These are phyloP conservation scores for Ophiobolus disseminans DNA, from an alignment of 2,329 filamentous ascomycete genomes.

Conservation along the genomic window DNA sequence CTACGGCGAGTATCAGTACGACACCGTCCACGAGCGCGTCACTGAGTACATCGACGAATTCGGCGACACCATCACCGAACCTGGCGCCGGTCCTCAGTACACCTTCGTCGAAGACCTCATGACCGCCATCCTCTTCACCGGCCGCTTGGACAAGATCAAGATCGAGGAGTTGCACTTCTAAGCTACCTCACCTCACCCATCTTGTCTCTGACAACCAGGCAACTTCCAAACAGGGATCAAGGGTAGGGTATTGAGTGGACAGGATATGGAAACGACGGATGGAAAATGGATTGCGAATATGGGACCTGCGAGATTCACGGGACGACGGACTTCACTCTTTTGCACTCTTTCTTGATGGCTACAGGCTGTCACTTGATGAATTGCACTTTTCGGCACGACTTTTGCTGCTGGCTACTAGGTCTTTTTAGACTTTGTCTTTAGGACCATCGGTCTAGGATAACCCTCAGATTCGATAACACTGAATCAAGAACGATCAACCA, in stretches of 20 bases:
- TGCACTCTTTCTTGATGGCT: too few species aligned
- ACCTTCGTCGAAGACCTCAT: slow-evolving; percentile 21
- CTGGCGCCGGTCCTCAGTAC: slow-evolving; percentile 19
- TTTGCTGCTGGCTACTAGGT: background rate
- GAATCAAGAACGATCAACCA: too few species aligned
- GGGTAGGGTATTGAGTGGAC: too few species aligned
- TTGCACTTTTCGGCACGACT: too few species aligned
- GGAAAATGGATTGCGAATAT: too few species aligned
- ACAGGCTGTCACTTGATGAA: background rate
- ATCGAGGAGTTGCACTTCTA: background rate
- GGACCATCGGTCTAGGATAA: background rate
- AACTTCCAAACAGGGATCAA: too few species aligned
- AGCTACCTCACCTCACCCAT: background rate
- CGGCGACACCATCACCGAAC: slow-evolving; percentile 17
- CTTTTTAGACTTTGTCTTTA: background rate
- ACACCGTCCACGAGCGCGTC: slow-evolving; percentile 15
- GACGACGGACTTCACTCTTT: background rate
- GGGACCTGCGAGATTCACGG: too few species aligned
- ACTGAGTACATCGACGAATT: slow-evolving; percentile 23
- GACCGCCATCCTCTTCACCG: slow-evolving; percentile 7
- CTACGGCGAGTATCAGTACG: slow-evolving; percentile 31
- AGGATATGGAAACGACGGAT: too few species aligned
- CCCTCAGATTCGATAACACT: too few species aligned
- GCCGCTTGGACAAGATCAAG: background rate
- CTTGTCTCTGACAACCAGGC: too few species aligned